Conservation (phyloP, 371 early-diverging fungal species). For the Batkoa obscura region DNA sequence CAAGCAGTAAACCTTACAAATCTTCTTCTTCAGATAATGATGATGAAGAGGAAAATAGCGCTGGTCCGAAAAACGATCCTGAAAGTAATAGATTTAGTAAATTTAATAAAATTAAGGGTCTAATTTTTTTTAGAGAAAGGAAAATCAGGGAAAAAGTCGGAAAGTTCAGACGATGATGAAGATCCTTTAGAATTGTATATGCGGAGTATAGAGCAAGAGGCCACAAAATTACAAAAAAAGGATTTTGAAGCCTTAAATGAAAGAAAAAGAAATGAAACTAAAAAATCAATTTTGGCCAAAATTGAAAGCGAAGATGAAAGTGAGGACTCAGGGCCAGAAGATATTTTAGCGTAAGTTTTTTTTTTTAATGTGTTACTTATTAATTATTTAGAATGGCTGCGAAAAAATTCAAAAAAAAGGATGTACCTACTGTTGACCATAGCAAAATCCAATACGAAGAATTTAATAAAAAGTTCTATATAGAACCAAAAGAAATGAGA, state of each 20-base stretch:
- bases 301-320: constrained; percentile 31
- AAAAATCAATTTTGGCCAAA: constrained; percentile 10
- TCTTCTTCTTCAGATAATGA: no score
- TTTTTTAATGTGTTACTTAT: not conserved
- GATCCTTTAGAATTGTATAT: constrained; percentile 75
- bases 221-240: constrained; percentile 42
- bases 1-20: no score
- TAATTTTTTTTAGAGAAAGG: no score
- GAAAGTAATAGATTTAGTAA: no score
- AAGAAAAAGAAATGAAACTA: constrained; percentile 10
- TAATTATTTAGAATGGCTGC: constrained; percentile 37
- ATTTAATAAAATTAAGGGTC: no score
- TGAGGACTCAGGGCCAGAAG: constrained; percentile 37
- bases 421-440: constrained; percentile 79
- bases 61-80: no score
- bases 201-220: constrained; percentile 58
- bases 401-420: constrained; percentile 74
- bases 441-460: constrained; percentile 60
- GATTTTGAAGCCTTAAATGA: constrained; percentile 22
- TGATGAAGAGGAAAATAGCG: no score
- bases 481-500: constrained; percentile 82
- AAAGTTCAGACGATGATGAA: constrained; percentile 12
- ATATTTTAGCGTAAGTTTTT: constrained; percentile 41
- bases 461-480: constrained; percentile 90
- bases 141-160: no score